These are phyloP conservation scores for Penicillium expansum DNA, from an alignment of 2,329 filamentous ascomycete species.

Conservation along the genomic window DNA sequence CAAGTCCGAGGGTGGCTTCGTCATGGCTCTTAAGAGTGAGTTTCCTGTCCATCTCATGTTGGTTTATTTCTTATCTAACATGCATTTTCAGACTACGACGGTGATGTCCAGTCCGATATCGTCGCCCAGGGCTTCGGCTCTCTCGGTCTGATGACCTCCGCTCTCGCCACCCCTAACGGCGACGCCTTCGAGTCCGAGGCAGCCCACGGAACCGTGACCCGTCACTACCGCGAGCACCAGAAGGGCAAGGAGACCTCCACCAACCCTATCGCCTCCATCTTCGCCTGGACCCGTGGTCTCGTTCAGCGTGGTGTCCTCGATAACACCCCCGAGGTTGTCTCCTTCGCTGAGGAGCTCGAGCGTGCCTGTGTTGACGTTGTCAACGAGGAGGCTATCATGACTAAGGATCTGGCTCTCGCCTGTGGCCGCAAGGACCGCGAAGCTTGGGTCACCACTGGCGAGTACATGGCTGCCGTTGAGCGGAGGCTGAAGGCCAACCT, in stretches of 20 bases:
- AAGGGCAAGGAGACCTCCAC: conserved; percentile 96
- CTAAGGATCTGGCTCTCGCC: conserved; percentile 95
- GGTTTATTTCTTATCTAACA: conserved; percentile 5
- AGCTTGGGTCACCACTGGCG: conserved; percentile 85
- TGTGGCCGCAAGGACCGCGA: conserved; percentile 81
- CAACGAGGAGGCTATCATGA: conserved; percentile 93
- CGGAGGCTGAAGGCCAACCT: conserved; percentile 76
- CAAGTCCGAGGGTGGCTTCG: conserved; percentile 93
- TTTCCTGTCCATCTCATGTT: conserved; percentile 19
- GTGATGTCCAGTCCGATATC: conserved; percentile 97
- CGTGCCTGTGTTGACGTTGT: conserved; percentile 92
- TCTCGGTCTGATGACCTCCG: conserved; percentile 96
- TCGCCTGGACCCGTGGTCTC: conserved; percentile 95
- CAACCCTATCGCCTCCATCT: conserved; percentile 98
- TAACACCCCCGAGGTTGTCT: conserved; percentile 82
- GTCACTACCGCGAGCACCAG: conserved; percentile 98
- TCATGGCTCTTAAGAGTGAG: conserved; percentile 97
- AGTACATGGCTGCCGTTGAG: conserved; percentile 93
- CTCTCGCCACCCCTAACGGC: conserved; percentile 93
- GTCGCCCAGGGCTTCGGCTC: conserved; percentile 98
- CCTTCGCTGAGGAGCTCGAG: conserved; percentile 89
- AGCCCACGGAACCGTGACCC: conserved; percentile 95
- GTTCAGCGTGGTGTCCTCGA: conserved; percentile 84
- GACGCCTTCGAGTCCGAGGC: conserved; percentile 97
- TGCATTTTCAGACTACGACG: conserved; percentile 76